Conservation (phyloP, 225 moss, liverwort and hornwort species). For the Pleurozium schreberi region DNA sequence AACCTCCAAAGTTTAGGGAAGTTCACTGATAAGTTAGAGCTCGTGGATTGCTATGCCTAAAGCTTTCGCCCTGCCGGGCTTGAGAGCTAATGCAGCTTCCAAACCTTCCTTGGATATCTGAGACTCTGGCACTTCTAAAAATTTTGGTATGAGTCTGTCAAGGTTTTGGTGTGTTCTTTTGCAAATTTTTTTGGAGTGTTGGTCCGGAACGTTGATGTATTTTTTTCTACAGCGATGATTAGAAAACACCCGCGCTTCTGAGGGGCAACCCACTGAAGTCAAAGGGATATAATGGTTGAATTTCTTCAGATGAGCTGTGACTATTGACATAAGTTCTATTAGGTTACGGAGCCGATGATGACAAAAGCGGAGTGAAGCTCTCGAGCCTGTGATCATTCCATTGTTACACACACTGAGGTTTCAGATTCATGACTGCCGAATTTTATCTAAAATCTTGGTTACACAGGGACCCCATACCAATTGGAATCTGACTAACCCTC, state of each 20-base stretch:
- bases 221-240: conserved; percentile 6
- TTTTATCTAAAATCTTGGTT: no score
- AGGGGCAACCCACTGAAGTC: conserved; percentile 11
- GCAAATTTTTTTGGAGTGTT: no score
- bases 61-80: conserved; percentile 30
- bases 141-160: no score
- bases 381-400: background rate
- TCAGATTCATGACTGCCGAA: no score
- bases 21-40: no score
- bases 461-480: no score
- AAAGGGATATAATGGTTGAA: conserved; percentile 30
- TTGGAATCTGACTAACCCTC: no score
- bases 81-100: conserved; percentile 37
- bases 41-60: no score
- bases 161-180: background rate
- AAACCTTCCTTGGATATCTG: conserved; percentile 49
- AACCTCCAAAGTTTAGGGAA: no score
- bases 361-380: conserved; percentile 2
- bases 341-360: background rate
- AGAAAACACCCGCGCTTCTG: conserved; percentile 39
- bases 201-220: no score
- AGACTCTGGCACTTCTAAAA: background rate
- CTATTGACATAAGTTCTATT: rapidly evolving
- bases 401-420: conserved; percentile 14
- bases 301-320: conserved; percentile 39